A percentile compares a stretch with the other conserved stretches of the same genome.
These are phyloP conservation scores for Ramularia endophylla DNA, from an alignment of 2,329 filamentous ascomycete species.

Conservation along the genomic window DNA sequence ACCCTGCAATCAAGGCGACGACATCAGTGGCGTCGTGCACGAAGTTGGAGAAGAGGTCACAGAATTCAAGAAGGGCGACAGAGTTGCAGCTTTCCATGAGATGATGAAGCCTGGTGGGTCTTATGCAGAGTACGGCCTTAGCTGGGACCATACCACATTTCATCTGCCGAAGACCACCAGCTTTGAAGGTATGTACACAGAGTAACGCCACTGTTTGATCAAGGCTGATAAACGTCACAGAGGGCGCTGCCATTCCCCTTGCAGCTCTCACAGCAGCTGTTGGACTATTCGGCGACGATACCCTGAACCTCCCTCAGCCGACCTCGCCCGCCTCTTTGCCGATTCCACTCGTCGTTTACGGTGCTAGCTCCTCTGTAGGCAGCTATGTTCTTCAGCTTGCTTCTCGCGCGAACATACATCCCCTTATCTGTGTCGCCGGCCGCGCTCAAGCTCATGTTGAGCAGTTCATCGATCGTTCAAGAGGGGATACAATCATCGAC, in stretches of 20 bases:
- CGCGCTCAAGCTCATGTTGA: constrained; percentile 48
- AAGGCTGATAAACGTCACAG: constrained; percentile 12
- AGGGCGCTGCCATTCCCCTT: constrained; percentile 42
- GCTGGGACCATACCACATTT: constrained; percentile 53
- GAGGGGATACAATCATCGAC: constrained; percentile 55
- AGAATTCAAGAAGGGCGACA: constrained; percentile 54
- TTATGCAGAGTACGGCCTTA: constrained; percentile 58
- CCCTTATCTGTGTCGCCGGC: constrained; percentile 56
- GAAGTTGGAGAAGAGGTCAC: constrained; percentile 50
- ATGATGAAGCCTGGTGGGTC: constrained; percentile 48
- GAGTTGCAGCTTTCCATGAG: constrained; percentile 51
- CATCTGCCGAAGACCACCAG: constrained; percentile 45
- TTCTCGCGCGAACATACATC: constrained; percentile 49
- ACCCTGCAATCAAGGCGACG: constrained; percentile 30
- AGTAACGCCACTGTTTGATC: background rate
- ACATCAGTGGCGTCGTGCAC: constrained; percentile 43
- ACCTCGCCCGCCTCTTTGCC: constrained; percentile 30
- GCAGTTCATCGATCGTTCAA: constrained; percentile 46
- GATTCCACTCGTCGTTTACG: constrained; percentile 42
- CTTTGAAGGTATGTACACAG: constrained; percentile 43
- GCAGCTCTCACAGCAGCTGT: constrained; percentile 43
- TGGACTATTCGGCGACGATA: constrained; percentile 34
- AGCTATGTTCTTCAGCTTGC: constrained; percentile 55
- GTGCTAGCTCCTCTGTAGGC: constrained; percentile 52
- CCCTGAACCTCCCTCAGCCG: constrained; percentile 38